These are phyloP conservation scores for Pythium volutum DNA, from an alignment of 352 stramenopile species.

Conservation along the genomic window DNA sequence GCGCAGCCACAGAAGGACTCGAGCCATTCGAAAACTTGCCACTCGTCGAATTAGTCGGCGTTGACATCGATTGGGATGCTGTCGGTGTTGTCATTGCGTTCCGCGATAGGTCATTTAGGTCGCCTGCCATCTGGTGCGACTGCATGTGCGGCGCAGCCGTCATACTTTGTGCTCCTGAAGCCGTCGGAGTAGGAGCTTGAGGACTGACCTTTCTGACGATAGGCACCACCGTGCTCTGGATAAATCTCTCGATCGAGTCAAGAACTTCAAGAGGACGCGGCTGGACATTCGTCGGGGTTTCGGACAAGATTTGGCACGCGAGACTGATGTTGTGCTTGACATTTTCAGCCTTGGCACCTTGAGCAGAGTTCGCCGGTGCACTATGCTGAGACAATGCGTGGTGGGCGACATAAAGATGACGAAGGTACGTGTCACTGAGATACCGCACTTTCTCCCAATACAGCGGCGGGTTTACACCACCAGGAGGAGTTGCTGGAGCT, in stretches of 20 bases:
- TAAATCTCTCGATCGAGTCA: conserved; percentile 78
- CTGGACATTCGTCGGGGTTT: conserved; percentile 39
- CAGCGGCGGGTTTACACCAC: conserved; percentile 31
- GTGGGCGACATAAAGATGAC: conserved; percentile 56
- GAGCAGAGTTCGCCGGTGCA: conserved; percentile 52
- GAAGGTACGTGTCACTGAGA: conserved; percentile 46
- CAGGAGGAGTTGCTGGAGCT: conserved; percentile 3
- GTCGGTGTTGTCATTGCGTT: neutral
- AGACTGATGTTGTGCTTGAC: conserved; percentile 81
- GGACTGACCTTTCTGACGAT: conserved; percentile 67
- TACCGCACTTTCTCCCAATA: conserved; percentile 76
- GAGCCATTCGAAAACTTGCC: neutral
- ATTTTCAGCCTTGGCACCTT: conserved; percentile 71
- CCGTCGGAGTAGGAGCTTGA: conserved; percentile 1
- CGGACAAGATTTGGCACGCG: conserved; percentile 63
- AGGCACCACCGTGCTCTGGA: conserved; percentile 70
- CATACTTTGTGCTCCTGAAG: conserved; percentile 3
- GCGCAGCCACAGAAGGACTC: neutral
- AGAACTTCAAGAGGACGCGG: conserved; percentile 66
- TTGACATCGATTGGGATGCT: neutral
- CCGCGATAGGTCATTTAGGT: conserved; percentile 4
- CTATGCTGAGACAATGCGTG: conserved; percentile 65
- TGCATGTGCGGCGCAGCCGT: neutral
- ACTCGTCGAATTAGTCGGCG: neutral
- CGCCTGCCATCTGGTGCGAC: neutral